Evolutionary conservation across 164 flowering plant genomes (phyloP).

Genomic region (Stephania yunnanensis): DNA sequence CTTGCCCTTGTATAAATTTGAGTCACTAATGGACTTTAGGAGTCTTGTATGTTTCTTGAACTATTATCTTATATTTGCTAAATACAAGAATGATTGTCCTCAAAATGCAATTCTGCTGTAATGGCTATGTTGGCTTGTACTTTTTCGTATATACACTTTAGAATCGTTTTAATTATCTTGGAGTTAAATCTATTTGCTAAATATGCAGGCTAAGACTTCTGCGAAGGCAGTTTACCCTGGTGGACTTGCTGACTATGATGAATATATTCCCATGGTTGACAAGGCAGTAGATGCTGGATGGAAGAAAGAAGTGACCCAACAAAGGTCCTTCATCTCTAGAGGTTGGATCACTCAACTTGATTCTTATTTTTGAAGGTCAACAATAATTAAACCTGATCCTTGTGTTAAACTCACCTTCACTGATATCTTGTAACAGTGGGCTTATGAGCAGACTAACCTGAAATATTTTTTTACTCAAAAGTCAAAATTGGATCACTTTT

Average conservation of each 20-base stretch:
- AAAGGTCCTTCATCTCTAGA: slow-evolving; percentile 36
- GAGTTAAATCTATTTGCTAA: neutral
- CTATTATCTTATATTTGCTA: neutral
- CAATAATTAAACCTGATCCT: neutral
- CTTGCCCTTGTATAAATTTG: too few relatives aligned
- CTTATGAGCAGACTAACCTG: too few relatives aligned
- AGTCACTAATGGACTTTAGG: too few relatives aligned
- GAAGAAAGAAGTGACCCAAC: slow-evolving; percentile 52
- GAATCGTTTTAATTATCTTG: too few relatives aligned
- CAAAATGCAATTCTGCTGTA: neutral
- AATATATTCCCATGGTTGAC: slow-evolving; percentile 40
- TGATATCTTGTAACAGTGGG: too few relatives aligned
- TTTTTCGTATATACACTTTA: neutral
- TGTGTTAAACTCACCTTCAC: neutral
- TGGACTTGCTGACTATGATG: slow-evolving; percentile 65
- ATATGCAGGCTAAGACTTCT: slow-evolving; percentile 48
- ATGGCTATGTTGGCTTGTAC: neutral
- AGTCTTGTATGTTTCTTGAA: neutral
- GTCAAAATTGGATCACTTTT: too few relatives aligned
- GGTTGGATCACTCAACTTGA: slow-evolving; percentile 31
- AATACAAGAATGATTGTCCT: neutral
- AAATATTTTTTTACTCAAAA: too few relatives aligned
- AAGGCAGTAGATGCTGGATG: slow-evolving; percentile 31
- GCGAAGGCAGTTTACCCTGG: slow-evolving; percentile 47
- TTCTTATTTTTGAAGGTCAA: neutral